These are phyloP conservation scores for Fusarium pseudocircinatum DNA, from an alignment of 2,329 filamentous ascomycete species.

Conservation along the genomic window DNA sequence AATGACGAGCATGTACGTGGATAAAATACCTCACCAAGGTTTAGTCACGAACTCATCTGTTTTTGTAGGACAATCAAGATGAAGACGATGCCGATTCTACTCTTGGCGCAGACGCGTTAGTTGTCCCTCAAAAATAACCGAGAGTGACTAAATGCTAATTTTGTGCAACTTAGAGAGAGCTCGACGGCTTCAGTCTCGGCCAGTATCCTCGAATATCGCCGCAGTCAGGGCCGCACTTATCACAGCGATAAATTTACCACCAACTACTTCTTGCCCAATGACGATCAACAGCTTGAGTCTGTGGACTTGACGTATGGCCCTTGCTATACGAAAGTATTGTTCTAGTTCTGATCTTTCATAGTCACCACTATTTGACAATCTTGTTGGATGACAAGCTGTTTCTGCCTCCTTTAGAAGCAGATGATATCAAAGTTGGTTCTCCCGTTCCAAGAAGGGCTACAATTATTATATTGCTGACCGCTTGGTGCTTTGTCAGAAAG, in stretches of 20 bases:
- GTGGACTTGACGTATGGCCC: slow-evolving; percentile 9
- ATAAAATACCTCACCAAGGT: neutral
- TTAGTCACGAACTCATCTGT: neutral
- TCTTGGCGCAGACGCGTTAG: neutral
- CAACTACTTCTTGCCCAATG: slow-evolving; percentile 21
- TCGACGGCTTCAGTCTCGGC: slow-evolving; percentile 19
- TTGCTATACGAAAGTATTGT: fast-evolving
- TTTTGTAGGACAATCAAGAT: neutral
- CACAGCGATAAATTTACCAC: slow-evolving; percentile 21
- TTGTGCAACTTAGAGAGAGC: neutral
- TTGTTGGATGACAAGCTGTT: slow-evolving; percentile 1
- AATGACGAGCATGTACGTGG: neutral
- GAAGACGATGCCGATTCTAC: neutral
- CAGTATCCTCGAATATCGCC: slow-evolving; percentile 19
- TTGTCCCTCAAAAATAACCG: fast-evolving
- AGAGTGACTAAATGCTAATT: neutral
- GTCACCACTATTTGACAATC: slow-evolving; percentile 20
- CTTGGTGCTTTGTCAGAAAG: neutral
- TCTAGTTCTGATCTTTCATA: neutral
- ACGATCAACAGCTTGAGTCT: slow-evolving; percentile 15
- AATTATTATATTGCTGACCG: neutral
- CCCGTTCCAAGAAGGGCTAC: fast-evolving
- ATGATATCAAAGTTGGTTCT: neutral
- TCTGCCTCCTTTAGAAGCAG: neutral
- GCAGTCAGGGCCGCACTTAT: slow-evolving; percentile 23